These are phyloP conservation scores for Lentinula novae-zelandiae DNA, from an alignment of 1,284 basidiomycete genomes.

Conservation along the genomic window DNA sequence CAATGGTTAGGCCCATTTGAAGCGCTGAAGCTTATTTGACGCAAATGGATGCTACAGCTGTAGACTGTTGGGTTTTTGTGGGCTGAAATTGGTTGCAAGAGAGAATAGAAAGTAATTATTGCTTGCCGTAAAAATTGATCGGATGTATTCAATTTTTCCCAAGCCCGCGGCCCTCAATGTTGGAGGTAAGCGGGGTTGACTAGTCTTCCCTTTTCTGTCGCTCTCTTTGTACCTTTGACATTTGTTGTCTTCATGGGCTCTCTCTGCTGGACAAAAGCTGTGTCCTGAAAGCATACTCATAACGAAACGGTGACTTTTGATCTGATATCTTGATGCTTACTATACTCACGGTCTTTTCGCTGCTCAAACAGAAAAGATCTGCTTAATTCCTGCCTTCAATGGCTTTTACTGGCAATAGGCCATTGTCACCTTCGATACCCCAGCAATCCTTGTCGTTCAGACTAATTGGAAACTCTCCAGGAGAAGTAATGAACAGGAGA, in stretches of 20 bases:
- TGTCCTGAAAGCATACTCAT: background rate
- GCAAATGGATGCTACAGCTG: too few species aligned
- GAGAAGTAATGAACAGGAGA: background rate
- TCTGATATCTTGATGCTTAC: conserved; percentile 1
- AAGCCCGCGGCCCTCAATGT: background rate
- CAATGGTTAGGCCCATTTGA: too few species aligned
- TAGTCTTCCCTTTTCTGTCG: background rate
- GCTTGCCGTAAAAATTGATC: background rate
- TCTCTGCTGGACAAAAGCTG: background rate
- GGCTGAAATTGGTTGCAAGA: too few species aligned
- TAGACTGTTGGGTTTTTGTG: too few species aligned
- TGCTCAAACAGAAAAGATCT: background rate
- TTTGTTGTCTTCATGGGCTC: background rate
- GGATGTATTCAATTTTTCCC: background rate
- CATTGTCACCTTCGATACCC: background rate
- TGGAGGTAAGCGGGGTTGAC: background rate
- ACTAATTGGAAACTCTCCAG: background rate
- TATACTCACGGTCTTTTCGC: conserved; percentile 1
- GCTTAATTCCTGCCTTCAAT: background rate
- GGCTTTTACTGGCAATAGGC: background rate
- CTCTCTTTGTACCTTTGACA: background rate
- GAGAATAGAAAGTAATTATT: background rate
- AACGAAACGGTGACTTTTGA: background rate
- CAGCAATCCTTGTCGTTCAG: background rate
- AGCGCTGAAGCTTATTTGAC: too few species aligned